A percentile compares a stretch with the other conserved stretches of the same genome.
Conservation (phyloP, 805 yeast species). For the Kazachstania psychrophila region DNA sequence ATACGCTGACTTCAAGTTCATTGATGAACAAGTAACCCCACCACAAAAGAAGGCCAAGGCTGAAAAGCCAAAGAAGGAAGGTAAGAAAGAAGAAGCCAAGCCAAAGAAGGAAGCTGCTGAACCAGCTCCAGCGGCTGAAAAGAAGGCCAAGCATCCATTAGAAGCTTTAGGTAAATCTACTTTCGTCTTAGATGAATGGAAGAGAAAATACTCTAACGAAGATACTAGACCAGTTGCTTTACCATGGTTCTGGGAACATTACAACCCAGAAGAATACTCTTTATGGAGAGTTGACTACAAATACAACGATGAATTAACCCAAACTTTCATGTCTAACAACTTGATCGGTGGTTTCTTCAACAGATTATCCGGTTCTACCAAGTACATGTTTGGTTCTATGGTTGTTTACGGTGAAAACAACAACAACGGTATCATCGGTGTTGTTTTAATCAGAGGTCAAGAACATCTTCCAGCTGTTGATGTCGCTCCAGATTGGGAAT, state of each 20-base stretch:
- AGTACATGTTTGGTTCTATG: slow-evolving; percentile 86
- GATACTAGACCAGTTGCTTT: slow-evolving; percentile 90
- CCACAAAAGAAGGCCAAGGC: slow-evolving; percentile 55
- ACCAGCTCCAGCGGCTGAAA: slow-evolving; percentile 37
- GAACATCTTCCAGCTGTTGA: slow-evolving; percentile 85
- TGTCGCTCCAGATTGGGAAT: slow-evolving; percentile 99
- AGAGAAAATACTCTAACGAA: slow-evolving; percentile 92
- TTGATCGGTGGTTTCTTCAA: slow-evolving; percentile 95
- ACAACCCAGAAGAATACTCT: slow-evolving; percentile 88
- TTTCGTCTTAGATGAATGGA: slow-evolving; percentile 81
- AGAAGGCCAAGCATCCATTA: slow-evolving; percentile 88
- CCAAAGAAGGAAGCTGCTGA: slow-evolving; percentile 27
- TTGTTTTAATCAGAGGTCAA: slow-evolving; percentile 91
- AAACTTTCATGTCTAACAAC: slow-evolving; percentile 97
- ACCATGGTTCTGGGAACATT: slow-evolving; percentile 98
- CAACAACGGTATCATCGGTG: slow-evolving; percentile 95
- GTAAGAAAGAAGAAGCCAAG: slow-evolving; percentile 17
- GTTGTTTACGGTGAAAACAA: slow-evolving; percentile 98
- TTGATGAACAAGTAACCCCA: slow-evolving; percentile 59
- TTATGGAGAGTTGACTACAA: slow-evolving; percentile 91
- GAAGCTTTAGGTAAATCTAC: slow-evolving; percentile 68
- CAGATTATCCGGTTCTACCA: slow-evolving; percentile 86
- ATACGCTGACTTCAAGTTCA: slow-evolving; percentile 46
- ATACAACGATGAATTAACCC: slow-evolving; percentile 95
- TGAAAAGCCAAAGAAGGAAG: slow-evolving; percentile 30